Evolutionary conservation across 208 protist genomes (phyloP).

Genomic region (Crithidia sp.): DNA sequence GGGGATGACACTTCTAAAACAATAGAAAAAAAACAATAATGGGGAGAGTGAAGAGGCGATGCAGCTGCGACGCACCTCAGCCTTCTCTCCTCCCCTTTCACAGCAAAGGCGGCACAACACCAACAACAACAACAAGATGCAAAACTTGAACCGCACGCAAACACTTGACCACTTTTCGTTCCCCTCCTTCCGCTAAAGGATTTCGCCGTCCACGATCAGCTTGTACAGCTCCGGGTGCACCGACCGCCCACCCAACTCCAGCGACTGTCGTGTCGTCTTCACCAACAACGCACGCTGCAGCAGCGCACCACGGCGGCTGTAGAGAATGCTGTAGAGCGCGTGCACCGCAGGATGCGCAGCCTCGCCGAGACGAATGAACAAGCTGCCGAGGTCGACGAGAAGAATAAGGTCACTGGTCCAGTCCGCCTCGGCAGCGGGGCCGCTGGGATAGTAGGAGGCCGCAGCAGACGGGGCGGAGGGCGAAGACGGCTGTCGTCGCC

Average conservation of each 20-base stretch:
- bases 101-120: neutral
- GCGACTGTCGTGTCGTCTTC: conserved; percentile 49
- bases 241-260: conserved; percentile 39
- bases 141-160: neutral
- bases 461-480: neutral
- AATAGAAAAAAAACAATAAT: too few species aligned
- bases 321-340: conserved; percentile 52
- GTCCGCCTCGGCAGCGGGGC: neutral
- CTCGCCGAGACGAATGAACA: conserved; percentile 30
- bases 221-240: conserved; percentile 50
- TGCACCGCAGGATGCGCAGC: conserved; percentile 39
- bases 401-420: conserved; percentile 45
- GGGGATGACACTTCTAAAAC: too few species aligned
- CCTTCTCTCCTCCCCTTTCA: too few species aligned
- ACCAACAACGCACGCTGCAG: conserved; percentile 63
- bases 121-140: conserved; percentile 1
- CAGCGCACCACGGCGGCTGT: conserved; percentile 56
- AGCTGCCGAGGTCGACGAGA: conserved; percentile 34
- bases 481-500: neutral
- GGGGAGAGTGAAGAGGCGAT: too few species aligned
- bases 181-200: conserved; percentile 9
- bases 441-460: too few species aligned
- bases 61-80: too few species aligned
- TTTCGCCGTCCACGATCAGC: conserved; percentile 33
- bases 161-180: neutral